phyloP scores from a whole-genome alignment of 1,284 basidiomycete species.

The Farysia itapuensis region DNA sequence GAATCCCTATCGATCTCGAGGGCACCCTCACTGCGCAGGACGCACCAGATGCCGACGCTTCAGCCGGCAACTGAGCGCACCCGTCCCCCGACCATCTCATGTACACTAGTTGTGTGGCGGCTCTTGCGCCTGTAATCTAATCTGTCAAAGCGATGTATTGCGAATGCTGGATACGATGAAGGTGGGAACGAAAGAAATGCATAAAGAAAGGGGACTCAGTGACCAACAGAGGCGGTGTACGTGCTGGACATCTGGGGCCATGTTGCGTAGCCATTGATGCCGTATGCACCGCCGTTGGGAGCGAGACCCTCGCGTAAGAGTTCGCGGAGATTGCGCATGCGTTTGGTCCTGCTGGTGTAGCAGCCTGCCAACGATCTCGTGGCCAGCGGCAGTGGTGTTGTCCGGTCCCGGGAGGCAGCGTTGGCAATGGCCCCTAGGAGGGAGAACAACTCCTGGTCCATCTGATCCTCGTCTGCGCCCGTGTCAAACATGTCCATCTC shows the following conservation, averaged over 20 bases:
- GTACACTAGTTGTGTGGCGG: too few relatives aligned
- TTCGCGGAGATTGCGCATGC: constrained; percentile 46
- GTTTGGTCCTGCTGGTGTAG: constrained; percentile 43
- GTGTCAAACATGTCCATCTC: constrained; percentile 49
- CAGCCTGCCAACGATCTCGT: constrained; percentile 40
- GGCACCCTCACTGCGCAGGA: constrained; percentile 13
- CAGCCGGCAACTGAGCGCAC: too few relatives aligned
- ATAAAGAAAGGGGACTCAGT: too few relatives aligned
- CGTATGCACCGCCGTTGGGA: constrained; percentile 29
- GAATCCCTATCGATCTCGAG: constrained; percentile 40
- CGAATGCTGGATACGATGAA: too few relatives aligned
- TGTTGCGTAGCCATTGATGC: constrained; percentile 33
- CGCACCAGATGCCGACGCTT: constrained; percentile 3
- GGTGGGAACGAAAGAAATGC: too few relatives aligned
- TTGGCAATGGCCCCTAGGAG: constrained; percentile 38
- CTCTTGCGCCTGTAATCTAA: too few relatives aligned
- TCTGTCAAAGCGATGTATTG: too few relatives aligned
- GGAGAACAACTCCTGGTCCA: constrained; percentile 42
- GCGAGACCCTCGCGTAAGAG: constrained; percentile 43
- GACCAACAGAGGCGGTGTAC: background rate
- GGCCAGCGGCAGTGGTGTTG: constrained; percentile 45
- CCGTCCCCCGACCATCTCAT: too few relatives aligned
- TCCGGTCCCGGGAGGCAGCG: constrained; percentile 39
- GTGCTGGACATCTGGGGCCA: constrained; percentile 6
- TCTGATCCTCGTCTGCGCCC: constrained; percentile 45